These are phyloP conservation scores for Leishmania martiniquensis DNA, from an alignment of 208 protist species.

Conservation along the genomic window DNA sequence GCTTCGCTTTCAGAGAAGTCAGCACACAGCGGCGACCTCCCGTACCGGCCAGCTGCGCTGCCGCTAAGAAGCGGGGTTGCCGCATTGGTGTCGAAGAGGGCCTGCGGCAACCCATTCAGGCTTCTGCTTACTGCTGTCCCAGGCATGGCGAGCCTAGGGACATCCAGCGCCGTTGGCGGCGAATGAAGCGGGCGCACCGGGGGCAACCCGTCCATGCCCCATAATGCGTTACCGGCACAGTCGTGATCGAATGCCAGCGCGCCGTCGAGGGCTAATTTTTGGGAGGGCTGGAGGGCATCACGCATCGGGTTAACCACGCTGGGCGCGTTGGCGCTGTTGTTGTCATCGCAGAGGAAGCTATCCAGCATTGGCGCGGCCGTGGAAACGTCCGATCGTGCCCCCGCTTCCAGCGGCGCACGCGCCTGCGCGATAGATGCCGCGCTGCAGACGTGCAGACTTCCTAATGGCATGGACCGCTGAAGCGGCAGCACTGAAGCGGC, in stretches of 20 bases:
- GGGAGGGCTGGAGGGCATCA: neutral
- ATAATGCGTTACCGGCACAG: neutral
- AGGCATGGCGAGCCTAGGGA: neutral
- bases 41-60: neutral
- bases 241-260: neutral
- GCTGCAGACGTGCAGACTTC: neutral
- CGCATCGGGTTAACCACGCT: neutral
- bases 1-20: neutral
- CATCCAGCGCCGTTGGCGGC: neutral
- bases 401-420: neutral
- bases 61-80: neutral
- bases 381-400: neutral
- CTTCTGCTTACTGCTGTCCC: neutral
- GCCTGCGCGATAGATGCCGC: neutral
- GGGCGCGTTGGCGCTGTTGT: neutral
- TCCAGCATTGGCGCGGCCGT: neutral
- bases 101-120: neutral
- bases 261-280: neutral
- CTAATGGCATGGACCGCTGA: neutral
- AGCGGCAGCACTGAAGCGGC: slow-evolving; percentile 3
- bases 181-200: neutral
- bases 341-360: neutral
- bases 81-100: neutral
- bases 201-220: neutral
- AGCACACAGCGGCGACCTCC: slow-evolving; percentile 1